A percentile compares a stretch with the other conserved stretches of the same genome.
Conservation (phyloP, 371 early-diverging fungal genomes). For the Mucor sp. region DNA sequence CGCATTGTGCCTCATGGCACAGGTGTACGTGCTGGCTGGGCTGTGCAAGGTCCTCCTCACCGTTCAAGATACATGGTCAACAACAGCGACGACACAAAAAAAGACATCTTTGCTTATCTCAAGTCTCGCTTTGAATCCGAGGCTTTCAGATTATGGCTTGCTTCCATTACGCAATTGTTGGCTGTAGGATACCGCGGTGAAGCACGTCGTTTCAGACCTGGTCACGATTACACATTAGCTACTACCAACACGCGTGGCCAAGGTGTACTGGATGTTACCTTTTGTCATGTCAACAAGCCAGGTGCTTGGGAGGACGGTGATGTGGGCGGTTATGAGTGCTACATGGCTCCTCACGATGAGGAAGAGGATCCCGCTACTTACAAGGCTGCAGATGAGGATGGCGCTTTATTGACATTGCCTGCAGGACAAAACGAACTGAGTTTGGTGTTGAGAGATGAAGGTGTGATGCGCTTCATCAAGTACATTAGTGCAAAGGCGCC, state of each 20-base stretch:
- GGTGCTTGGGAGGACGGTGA: constrained; percentile 64
- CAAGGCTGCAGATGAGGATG: constrained; percentile 54
- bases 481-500: constrained; percentile 75
- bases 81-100: constrained; percentile 4
- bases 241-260: constrained; percentile 25
- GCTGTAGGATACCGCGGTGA: constrained; percentile 34
- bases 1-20: constrained; percentile 52
- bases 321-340: constrained; percentile 78
- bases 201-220: constrained; percentile 67
- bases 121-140: constrained; percentile 26
- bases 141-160: constrained; percentile 50
- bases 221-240: constrained; percentile 74
- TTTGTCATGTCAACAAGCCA: constrained; percentile 40
- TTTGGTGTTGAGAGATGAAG: constrained; percentile 71
- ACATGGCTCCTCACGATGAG: constrained; percentile 72
- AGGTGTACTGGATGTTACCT: constrained; percentile 53
- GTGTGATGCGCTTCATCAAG: constrained; percentile 79
- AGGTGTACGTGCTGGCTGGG: constrained; percentile 55
- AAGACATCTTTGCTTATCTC: constrained; percentile 19
- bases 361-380: constrained; percentile 76
- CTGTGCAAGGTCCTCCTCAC: constrained; percentile 57
- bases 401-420: constrained; percentile 64
- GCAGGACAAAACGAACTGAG: constrained; percentile 66
- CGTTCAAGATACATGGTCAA: constrained; percentile 50
- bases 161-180: constrained; percentile 30